Base-by-base conservation (phyloP, 75 land plant genomes). In the Larix kaempferi region DNA sequence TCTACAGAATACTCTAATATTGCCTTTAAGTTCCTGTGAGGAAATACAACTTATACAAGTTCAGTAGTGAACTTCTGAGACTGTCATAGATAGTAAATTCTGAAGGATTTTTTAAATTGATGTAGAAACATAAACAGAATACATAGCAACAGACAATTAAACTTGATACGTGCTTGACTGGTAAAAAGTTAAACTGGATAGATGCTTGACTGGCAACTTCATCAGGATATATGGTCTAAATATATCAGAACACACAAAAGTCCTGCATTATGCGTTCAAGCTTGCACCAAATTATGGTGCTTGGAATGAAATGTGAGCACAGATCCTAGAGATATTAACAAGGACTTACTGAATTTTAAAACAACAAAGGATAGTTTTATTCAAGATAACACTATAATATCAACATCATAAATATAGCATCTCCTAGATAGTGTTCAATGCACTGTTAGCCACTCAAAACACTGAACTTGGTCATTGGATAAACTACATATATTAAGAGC, bases 1-100 rank as follows among this genome's bases (percentile, higher is more conserved):
- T 81, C 84, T 73, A 63, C 84, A 82, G 59, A 82, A 82, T 6
- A 82, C 84, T 71, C 84, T 55, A 54, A 82, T 80, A 57, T 82
- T 82, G 23, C 84, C 84, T 71, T 82, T 82, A 16, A 82, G 76
- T 82, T 82, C 84, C 84, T 82, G 77, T n/a, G 11, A 60, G 62
- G 62, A 2, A 21, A 60, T 60, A 7, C 62, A 60, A 60, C 16
- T 60, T 21, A 21, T 23, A 6, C 23, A 22, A 60, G 23, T 21
- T 60, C 62, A 19, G 23, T 21, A 60, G 22, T 7, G 10, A 60
- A 21, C 22, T 59, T 13, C 13, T 60, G 23, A 60, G 21, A 60
- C n/a, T 60, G 62, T 21, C 5, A 60, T 1, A 60, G 21, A 60
- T 4, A 65, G 16, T 8, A 65, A 65, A 65, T 3, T 44, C 56